phyloP scores from a whole-genome alignment of 2,329 filamentous ascomycete genomes.

The Aureobasidium sp. region DNA sequence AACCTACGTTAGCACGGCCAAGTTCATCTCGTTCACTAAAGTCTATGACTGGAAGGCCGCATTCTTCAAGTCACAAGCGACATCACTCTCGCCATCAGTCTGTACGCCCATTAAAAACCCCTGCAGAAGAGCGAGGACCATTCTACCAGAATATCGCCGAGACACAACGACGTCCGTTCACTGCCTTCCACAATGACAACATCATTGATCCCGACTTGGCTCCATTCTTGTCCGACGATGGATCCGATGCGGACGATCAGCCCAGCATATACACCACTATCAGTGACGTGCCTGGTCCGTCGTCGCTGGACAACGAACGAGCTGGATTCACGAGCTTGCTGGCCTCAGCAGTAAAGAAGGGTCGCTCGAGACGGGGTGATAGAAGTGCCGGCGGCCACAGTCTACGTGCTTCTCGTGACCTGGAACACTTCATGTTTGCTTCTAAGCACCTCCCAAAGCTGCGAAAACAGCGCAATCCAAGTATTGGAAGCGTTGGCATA shows the following conservation, averaged over 20 bases:
- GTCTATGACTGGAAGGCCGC: slow-evolving; percentile 61
- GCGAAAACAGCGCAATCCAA: slow-evolving; percentile 70
- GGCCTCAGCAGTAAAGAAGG: slow-evolving; percentile 60
- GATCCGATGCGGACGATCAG: slow-evolving; percentile 71
- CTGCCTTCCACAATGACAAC: slow-evolving; percentile 96
- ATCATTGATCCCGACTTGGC: slow-evolving; percentile 96
- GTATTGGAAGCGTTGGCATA: slow-evolving; percentile 69
- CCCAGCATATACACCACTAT: slow-evolving; percentile 74
- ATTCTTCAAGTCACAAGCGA: slow-evolving; percentile 71
- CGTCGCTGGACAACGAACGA: slow-evolving; percentile 64
- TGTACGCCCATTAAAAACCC: slow-evolving; percentile 63
- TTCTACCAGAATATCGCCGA: slow-evolving; percentile 66
- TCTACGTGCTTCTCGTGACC: slow-evolving; percentile 51
- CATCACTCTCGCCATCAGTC: slow-evolving; percentile 84
- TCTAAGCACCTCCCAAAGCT: slow-evolving; percentile 55
- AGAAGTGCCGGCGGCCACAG: slow-evolving; percentile 66
- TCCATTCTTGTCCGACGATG: slow-evolving; percentile 89
- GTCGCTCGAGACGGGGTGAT: slow-evolving; percentile 62
- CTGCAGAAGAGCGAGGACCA: slow-evolving; percentile 72
- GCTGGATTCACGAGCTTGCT: slow-evolving; percentile 64
- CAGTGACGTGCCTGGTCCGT: slow-evolving; percentile 17
- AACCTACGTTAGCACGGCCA: slow-evolving; percentile 72
- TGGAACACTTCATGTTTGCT: slow-evolving; percentile 55
- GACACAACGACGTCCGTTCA: slow-evolving; percentile 52
- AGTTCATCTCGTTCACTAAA: slow-evolving; percentile 85